phyloP scores from a whole-genome alignment of 345 rosid species.

The Limnanthes douglasii region DNA sequence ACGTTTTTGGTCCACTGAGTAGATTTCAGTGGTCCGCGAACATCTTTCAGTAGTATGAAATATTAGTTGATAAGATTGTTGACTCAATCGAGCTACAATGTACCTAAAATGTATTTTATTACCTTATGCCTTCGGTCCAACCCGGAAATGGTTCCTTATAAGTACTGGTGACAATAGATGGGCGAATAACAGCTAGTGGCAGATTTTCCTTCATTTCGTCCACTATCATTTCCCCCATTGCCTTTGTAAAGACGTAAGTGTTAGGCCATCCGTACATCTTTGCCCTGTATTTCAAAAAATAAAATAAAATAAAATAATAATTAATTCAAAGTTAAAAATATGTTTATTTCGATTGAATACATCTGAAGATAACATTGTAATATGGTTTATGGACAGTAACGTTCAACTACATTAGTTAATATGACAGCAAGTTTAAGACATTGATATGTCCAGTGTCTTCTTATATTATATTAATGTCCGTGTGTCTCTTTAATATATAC shows the following conservation, averaged over 20 bases:
- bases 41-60: too few species aligned
- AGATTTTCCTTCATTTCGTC: constrained; percentile 24
- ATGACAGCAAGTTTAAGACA: not conserved
- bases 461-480: too few species aligned
- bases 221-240: constrained; percentile 77
- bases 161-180: constrained; percentile 64
- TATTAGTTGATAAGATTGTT: too few species aligned
- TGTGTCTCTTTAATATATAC: too few species aligned
- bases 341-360: not conserved
- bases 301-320: not conserved
- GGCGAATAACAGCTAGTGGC: constrained; percentile 44
- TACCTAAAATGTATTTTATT: too few species aligned
- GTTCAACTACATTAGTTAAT: not conserved
- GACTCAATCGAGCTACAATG: too few species aligned
- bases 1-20: too few species aligned
- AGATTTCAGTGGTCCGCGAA: too few species aligned
- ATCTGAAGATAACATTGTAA: not conserved
- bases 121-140: constrained; percentile 85
- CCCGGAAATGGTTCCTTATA: constrained; percentile 66
- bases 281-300: constrained; percentile 29
- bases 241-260: constrained; percentile 76
- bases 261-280: constrained; percentile 70
- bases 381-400: not conserved
- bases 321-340: not conserved
- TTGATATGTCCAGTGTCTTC: not conserved